Evolutionary conservation across 2,329 filamentous ascomycete genomes (phyloP), one percentile per base, ranked within the genome.

Genomic region (Aspergillus viridinutans): DNA sequence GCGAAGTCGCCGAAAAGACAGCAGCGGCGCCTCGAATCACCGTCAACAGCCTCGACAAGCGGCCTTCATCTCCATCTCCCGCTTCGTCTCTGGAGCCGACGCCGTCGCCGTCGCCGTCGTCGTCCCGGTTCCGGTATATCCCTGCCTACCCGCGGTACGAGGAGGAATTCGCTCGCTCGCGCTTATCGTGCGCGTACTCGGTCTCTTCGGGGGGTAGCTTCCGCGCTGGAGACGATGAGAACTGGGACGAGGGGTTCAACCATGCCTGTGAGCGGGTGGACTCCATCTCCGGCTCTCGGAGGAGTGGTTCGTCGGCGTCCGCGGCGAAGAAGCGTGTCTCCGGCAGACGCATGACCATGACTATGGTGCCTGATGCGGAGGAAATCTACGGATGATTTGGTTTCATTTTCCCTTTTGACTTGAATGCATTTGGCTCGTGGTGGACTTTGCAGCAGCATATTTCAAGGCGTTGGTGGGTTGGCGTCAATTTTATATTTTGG

Each of bases 351-450:
- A 58, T 73, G 65, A 73, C 72, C 42, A 59, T 69, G 54, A 62
- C 66, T 0, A 74, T 75, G 73, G 73, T 75, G 5, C 70, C 71
- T 23, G 67, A 73, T 54, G 60, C 67, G 10, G 72, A 74, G 9
- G 71, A 74, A 40, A 63, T 75, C 23, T 74, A 72, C 56, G 67
- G 68, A 52, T 74, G 32, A 51, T 17, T 26, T 55, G 47, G 35
- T 29, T 50, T 38, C 8, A n/a, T 48, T 52, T 55, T 12, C 38
- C 32, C 48, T 38, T 51, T 53, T 50, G 32, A 45, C 43, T 7
- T 45, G 38, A 29, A 40, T 35, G 42, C 51, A 26, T 35, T 49
- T 48, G 21, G 29, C 28, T 23, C 20, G 26, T 50, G 9, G 17
- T 20, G 25, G 9, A 21, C 26, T 47, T 50, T 28, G 17, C 9